Base-by-base conservation (phyloP, 2,329 filamentous ascomycete genomes). In the Hymenoscyphus linearis region DNA sequence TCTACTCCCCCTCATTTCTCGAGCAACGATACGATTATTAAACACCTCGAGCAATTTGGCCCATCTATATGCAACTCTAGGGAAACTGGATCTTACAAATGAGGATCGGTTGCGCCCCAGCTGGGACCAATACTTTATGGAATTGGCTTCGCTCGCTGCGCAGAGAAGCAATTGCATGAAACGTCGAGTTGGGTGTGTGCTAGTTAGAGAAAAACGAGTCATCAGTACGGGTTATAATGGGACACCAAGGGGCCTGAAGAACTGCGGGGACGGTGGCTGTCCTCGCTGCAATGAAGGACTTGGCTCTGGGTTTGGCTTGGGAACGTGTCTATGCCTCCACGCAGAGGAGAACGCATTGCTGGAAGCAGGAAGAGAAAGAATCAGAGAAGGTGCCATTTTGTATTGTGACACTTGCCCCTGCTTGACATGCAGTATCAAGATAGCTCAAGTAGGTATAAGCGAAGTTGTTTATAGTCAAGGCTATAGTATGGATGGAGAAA, bases 41-140 rank as follows among this genome's bases (percentile, higher is more conserved):
- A 99, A 99, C 78, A 88, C 89, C 2, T 89, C 90, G 0, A 80
- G 84, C 16, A 88, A 87, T 27, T 76, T 96, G 1, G 78, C 85
- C 10, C 83, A 88, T 67, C 82, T 98, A 5, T 86, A 91, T 73
- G 79, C 82, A 3, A 87, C 89, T 9, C 83, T 99, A 1, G 81
- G 83, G 55, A 82, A 85, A 54, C 82, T 97, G 7, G 85, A 96
- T 73, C 83, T 99, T 27, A 82, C 88, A 1, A 87, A 95, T 70
- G 83, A 88, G 36, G 84, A 89, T 68, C 88, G 95, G 1, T 81
- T 99, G 37, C 86, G 95, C 1, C 95, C 95, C 0, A 87, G 85
- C 55, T 99, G 95, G 95, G 95, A 99, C 76, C 87, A 90, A 70
- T 99, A 99, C 78, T 99, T 99, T 73, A 99, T 99, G 95, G 86